Conservation (phyloP, 2,329 filamentous ascomycete genomes). For the Amphichorda felina region DNA sequence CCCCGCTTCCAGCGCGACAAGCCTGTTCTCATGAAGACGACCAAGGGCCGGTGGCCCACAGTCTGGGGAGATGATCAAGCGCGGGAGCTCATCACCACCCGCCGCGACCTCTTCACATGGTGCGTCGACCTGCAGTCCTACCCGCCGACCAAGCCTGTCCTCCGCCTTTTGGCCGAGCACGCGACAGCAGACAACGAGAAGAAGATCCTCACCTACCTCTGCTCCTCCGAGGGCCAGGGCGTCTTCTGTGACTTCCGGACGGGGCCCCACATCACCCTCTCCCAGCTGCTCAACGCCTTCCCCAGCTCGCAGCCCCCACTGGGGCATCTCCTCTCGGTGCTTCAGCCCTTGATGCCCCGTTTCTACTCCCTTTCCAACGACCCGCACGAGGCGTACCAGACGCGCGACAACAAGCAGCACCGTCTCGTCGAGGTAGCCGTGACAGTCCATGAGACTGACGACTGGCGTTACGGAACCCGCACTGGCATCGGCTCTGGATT, state of each 20-base stretch:
- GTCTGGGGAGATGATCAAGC: constrained; percentile 91
- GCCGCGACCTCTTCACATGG: constrained; percentile 89
- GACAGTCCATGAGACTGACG: constrained; percentile 75
- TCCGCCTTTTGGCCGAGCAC: constrained; percentile 78
- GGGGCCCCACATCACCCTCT: constrained; percentile 71
- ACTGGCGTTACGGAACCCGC: constrained; percentile 63
- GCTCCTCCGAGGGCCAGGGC: constrained; percentile 81
- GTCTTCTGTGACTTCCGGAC: constrained; percentile 92
- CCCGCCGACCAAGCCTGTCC: constrained; percentile 75
- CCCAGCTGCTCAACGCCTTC: constrained; percentile 83
- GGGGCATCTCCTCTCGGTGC: constrained; percentile 64
- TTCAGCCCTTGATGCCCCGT: constrained; percentile 87
- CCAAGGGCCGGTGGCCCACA: constrained; percentile 81
- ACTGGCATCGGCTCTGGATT: constrained; percentile 88
- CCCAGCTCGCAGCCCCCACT: constrained; percentile 83
- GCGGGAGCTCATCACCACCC: constrained; percentile 78
- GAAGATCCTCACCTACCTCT: constrained; percentile 78
- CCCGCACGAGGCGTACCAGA: constrained; percentile 63
- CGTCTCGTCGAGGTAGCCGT: constrained; percentile 94
- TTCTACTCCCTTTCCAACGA: constrained; percentile 99
- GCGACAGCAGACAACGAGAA: constrained; percentile 70
- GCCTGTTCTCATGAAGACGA: constrained; percentile 67
- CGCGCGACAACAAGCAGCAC: constrained; percentile 57
- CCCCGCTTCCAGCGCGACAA: constrained; percentile 77
- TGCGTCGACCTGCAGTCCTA: constrained; percentile 90